phyloP scores from a whole-genome alignment of 164 flowering plant genomes.

The Akebia trifoliata region DNA sequence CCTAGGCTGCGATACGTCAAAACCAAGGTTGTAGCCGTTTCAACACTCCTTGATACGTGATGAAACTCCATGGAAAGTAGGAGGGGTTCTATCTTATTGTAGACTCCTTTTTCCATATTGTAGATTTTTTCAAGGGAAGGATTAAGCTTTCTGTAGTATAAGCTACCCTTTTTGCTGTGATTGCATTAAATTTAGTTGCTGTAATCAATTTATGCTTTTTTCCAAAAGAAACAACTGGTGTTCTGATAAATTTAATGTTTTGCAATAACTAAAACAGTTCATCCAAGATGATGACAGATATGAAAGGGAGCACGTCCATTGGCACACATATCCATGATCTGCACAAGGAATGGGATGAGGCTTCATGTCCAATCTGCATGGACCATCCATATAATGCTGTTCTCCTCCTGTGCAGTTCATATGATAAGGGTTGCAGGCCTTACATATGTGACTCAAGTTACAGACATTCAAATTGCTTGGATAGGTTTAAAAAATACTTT shows the following conservation, averaged over 20 bases:
- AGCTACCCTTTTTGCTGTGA: no score
- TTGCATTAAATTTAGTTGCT: slow-evolving; percentile 2
- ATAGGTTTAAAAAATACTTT: slow-evolving; percentile 48
- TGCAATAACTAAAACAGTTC: slow-evolving; percentile 40
- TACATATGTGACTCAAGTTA: slow-evolving; percentile 70
- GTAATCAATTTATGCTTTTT: slow-evolving; percentile 5
- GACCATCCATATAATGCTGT: slow-evolving; percentile 86
- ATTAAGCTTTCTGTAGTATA: no score
- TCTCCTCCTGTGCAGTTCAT: slow-evolving; percentile 60
- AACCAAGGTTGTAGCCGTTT: no score
- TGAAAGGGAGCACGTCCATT: slow-evolving; percentile 52
- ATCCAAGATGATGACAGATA: slow-evolving; percentile 60
- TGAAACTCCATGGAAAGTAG: no score
- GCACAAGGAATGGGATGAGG: slow-evolving; percentile 76
- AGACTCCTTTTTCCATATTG: no score
- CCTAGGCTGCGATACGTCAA: no score
- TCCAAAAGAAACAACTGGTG: slow-evolving; percentile 8
- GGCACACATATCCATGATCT: slow-evolving; percentile 35
- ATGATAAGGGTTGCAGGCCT: slow-evolving; percentile 60
- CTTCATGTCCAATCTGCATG: slow-evolving; percentile 73
- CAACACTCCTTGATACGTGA: no score
- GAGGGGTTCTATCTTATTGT: no score
- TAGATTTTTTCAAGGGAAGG: no score
- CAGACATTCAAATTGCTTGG: slow-evolving; percentile 73
- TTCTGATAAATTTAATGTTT: slow-evolving; percentile 26